phyloP scores from a whole-genome alignment of 352 stramenopile species.

The Globisporangium recalcitrans region DNA sequence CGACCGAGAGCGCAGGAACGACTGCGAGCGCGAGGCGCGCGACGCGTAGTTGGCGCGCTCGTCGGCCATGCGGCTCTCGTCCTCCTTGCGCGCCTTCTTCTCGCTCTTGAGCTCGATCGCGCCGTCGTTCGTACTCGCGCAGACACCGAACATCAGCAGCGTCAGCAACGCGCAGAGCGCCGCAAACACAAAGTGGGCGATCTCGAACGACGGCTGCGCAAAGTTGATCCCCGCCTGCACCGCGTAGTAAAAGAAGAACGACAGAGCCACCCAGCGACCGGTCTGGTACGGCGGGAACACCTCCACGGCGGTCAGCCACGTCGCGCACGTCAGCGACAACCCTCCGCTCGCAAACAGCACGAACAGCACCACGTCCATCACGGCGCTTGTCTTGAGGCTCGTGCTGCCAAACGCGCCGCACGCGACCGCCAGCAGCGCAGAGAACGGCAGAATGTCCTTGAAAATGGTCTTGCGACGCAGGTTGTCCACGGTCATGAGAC shows the following conservation, averaged over 20 bases:
- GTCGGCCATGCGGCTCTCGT: constrained; percentile 29
- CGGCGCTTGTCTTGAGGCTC: constrained; percentile 30
- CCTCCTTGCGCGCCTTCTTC: constrained; percentile 68
- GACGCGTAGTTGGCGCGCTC: constrained; percentile 43
- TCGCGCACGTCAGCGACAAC: constrained; percentile 71
- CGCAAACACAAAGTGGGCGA: constrained; percentile 74
- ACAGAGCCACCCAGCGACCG: constrained; percentile 58
- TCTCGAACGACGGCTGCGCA: constrained; percentile 60
- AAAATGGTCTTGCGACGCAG: constrained; percentile 86
- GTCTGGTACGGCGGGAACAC: constrained; percentile 81
- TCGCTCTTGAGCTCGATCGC: constrained; percentile 84
- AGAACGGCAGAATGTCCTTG: constrained; percentile 81
- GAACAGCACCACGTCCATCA: constrained; percentile 53
- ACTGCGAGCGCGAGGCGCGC: constrained; percentile 70
- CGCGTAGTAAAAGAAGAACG: constrained; percentile 72
- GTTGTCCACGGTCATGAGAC: constrained; percentile 75
- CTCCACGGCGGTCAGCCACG: constrained; percentile 80
- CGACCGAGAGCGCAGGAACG: constrained; percentile 63
- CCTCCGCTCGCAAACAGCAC: constrained; percentile 61
- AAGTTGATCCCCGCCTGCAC: constrained; percentile 64
- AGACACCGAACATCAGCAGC: constrained; percentile 70
- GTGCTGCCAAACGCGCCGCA: constrained; percentile 57
- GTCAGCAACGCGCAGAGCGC: constrained; percentile 64
- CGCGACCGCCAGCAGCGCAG: constrained; percentile 43
- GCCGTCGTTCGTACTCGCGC: constrained; percentile 73